Evolutionary conservation across 2,329 filamentous ascomycete species (phyloP).

Genomic region (Huntiella savannae): DNA sequence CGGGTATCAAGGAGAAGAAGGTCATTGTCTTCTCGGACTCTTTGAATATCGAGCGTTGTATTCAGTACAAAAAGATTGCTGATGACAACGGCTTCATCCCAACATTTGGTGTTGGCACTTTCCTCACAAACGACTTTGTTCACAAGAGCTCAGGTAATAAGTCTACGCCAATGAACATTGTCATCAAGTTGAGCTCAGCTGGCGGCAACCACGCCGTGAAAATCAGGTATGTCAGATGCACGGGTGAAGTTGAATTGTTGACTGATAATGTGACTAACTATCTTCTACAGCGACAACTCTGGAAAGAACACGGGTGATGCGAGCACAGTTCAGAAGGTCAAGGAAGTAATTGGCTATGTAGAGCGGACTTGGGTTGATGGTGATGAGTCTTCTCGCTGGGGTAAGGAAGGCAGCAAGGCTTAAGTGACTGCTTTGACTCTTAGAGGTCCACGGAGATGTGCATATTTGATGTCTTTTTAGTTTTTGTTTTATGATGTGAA

Average conservation of each 20-base stretch:
- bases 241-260: neutral
- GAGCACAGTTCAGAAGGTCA: slow-evolving; percentile 61
- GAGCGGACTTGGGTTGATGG: slow-evolving; percentile 71
- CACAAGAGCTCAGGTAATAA: slow-evolving; percentile 55
- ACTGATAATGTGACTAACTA: slow-evolving; percentile 7
- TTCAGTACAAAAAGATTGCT: slow-evolving; percentile 73
- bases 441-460: slow-evolving; percentile 13
- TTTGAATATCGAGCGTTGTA: slow-evolving; percentile 71
- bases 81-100: slow-evolving; percentile 67
- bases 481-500: neutral
- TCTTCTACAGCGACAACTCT: slow-evolving; percentile 44
- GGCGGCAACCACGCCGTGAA: slow-evolving; percentile 70
- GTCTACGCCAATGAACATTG: slow-evolving; percentile 84
- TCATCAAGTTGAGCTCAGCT: slow-evolving; percentile 87
- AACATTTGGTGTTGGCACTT: slow-evolving; percentile 87
- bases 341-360: slow-evolving; percentile 66
- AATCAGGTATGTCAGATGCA: slow-evolving; percentile 36
- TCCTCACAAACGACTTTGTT: slow-evolving; percentile 86
- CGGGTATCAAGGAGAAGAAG: slow-evolving; percentile 64
- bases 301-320: slow-evolving; percentile 89
- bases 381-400: slow-evolving; percentile 73
- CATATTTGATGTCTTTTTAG: neutral
- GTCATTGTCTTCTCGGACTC: slow-evolving; percentile 91
- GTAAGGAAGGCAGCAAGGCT: slow-evolving; percentile 24
- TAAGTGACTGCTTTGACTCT: slow-evolving; percentile 5